Percentiles rank a stretch among this genome's conserved stretches.
These are phyloP conservation scores for Lentinus tigrinus DNA, from an alignment of 768 basidiomycete species.

Conservation along the genomic window DNA sequence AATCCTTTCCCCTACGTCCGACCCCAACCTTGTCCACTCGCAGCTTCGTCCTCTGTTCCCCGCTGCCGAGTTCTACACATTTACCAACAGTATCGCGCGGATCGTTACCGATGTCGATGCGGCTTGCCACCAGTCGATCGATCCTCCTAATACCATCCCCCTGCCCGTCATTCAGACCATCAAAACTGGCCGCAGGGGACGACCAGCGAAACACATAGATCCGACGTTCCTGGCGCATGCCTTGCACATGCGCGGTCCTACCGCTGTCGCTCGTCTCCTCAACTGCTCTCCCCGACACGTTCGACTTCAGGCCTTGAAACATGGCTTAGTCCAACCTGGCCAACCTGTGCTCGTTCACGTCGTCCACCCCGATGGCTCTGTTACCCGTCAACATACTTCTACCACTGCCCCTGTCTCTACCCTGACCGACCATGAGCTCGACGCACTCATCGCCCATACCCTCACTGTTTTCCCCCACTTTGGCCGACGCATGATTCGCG, in stretches of 20 bases:
- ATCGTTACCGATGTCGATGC: too few species aligned
- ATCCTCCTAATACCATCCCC: too few species aligned
- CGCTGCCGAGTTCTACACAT: too few species aligned
- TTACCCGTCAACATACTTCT: constrained; percentile 3
- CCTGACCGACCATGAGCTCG: neutral
- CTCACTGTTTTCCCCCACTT: neutral
- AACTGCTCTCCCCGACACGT: constrained; percentile 21
- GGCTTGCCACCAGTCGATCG: too few species aligned
- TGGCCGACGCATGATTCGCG: constrained; percentile 3
- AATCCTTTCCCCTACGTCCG: too few species aligned
- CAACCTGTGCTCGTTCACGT: constrained; percentile 18
- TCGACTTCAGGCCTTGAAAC: constrained; percentile 27
- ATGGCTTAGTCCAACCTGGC: constrained; percentile 23
- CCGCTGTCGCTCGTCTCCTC: constrained; percentile 19
- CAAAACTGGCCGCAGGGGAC: too few species aligned
- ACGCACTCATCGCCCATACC: neutral
- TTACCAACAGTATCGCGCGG: too few species aligned
- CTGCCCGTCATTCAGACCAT: too few species aligned
- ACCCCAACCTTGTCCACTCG: too few species aligned
- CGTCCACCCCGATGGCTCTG: constrained; percentile 18
- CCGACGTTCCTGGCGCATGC: neutral
- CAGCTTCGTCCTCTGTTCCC: too few species aligned
- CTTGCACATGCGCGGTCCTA: neutral
- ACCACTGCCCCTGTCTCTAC: constrained; percentile 19
- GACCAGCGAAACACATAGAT: neutral